phyloP scores from a whole-genome alignment of 2,329 filamentous ascomycete species.

The Phoma sp. region DNA sequence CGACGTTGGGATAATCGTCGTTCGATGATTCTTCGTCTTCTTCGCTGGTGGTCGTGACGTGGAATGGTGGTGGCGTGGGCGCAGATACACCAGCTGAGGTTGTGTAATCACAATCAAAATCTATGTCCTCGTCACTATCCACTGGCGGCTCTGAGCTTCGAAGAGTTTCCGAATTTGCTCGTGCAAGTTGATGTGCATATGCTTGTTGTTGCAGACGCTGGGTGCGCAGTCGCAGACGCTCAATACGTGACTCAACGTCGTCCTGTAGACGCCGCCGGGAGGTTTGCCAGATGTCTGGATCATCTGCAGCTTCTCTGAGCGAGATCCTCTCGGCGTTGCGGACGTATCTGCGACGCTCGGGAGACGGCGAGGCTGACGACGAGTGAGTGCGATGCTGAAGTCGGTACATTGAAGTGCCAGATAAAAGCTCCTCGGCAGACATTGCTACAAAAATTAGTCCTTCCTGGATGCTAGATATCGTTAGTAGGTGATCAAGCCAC shows the following conservation, averaged over 20 bases:
- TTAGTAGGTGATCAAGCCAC: constrained; percentile 40
- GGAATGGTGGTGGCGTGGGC: constrained; percentile 49
- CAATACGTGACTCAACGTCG: constrained; percentile 35
- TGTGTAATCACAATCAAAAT: constrained; percentile 40
- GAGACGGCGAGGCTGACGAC: constrained; percentile 33
- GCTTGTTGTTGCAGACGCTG: constrained; percentile 17
- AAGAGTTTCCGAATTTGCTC: constrained; percentile 4
- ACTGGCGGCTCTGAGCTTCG: constrained; percentile 6
- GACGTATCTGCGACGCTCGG: constrained; percentile 29
- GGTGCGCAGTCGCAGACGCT: constrained; percentile 32
- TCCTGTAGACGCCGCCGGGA: constrained; percentile 34
- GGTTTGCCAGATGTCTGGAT: constrained; percentile 42
- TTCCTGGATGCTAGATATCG: constrained; percentile 72
- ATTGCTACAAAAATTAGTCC: constrained; percentile 92
- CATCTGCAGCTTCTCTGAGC: constrained; percentile 43
- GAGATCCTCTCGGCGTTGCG: constrained; percentile 39
- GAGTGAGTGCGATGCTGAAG: constrained; percentile 61
- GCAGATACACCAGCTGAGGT: constrained; percentile 39
- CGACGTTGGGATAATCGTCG: constrained; percentile 47
- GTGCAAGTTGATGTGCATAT: neutral
- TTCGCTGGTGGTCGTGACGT: constrained; percentile 47
- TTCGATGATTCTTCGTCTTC: constrained; percentile 43
- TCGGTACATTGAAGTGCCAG: constrained; percentile 75
- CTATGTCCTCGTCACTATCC: constrained; percentile 28
- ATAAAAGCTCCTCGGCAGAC: constrained; percentile 76